Conservation (phyloP, 2,329 filamentous ascomycete genomes). For the Cadophora sp. region DNA sequence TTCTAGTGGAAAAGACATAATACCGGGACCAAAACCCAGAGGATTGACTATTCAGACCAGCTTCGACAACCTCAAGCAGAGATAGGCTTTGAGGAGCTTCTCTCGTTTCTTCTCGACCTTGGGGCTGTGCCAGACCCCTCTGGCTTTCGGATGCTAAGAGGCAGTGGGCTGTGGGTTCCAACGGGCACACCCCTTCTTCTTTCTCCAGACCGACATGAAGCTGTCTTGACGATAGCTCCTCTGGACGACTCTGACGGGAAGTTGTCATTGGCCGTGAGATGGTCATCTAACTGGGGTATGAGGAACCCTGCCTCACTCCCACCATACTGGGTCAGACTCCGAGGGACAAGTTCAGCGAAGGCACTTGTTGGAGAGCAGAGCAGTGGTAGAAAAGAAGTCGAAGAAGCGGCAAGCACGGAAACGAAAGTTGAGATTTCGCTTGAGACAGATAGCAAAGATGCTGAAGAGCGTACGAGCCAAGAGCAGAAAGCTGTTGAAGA, state of each 20-base stretch:
- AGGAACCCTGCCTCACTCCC: slow-evolving; percentile 60
- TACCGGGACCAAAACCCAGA: slow-evolving; percentile 66
- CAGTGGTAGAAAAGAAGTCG: neutral
- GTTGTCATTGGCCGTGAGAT: slow-evolving; percentile 62
- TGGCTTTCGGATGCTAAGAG: slow-evolving; percentile 63
- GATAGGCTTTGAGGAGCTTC: slow-evolving; percentile 63
- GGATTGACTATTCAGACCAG: slow-evolving; percentile 65
- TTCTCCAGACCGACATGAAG: slow-evolving; percentile 56
- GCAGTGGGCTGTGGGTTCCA: slow-evolving; percentile 66
- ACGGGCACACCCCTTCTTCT: slow-evolving; percentile 63
- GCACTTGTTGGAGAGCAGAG: neutral
- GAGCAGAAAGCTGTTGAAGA: neutral
- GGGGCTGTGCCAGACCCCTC: slow-evolving; percentile 66
- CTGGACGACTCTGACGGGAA: slow-evolving; percentile 67
- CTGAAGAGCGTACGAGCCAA: slow-evolving; percentile 6
- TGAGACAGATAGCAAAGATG: slow-evolving; percentile 1
- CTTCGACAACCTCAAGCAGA: slow-evolving; percentile 55
- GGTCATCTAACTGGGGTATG: slow-evolving; percentile 61
- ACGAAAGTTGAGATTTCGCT: slow-evolving; percentile 11
- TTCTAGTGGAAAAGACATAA: slow-evolving; percentile 62
- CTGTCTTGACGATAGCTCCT: slow-evolving; percentile 60
- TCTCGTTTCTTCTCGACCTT: slow-evolving; percentile 67
- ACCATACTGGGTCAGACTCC: slow-evolving; percentile 64
- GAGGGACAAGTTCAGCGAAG: slow-evolving; percentile 42
- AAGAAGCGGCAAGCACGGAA: slow-evolving; percentile 8